phyloP scores from a whole-genome alignment of 202 grass and related monocot genomes.

The Cymbopogon flexuosus region DNA sequence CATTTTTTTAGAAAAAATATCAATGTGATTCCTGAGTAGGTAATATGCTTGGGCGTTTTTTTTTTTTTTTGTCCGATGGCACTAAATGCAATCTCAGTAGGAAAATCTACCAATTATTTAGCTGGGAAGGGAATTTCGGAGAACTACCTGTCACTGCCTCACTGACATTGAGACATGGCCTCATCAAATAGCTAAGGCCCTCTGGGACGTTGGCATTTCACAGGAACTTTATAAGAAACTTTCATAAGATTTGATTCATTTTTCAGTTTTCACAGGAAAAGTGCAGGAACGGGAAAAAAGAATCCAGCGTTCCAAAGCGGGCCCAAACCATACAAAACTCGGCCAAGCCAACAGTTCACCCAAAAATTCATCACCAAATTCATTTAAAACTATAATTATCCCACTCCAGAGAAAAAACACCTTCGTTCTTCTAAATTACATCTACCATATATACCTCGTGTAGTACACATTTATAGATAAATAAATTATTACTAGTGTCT shows the following conservation, averaged over 20 bases:
- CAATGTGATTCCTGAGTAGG: neutral
- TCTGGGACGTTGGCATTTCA: too few relatives aligned
- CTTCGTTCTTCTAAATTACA: neutral
- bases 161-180: too few relatives aligned
- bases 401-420: neutral
- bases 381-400: neutral
- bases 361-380: neutral
- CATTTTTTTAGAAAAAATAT: neutral
- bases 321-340: too few relatives aligned
- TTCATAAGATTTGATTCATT: too few relatives aligned
- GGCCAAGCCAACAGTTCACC: too few relatives aligned
- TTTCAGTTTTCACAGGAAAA: too few relatives aligned
- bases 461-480: too few relatives aligned
- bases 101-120: neutral
- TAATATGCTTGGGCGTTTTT: neutral
- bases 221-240: too few relatives aligned
- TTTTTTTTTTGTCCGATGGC: neutral
- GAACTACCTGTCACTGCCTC: neutral
- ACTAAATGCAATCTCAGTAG: neutral
- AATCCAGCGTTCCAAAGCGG: too few relatives aligned
- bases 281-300: too few relatives aligned
- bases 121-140: neutral
- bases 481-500: neutral
- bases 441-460: neutral
- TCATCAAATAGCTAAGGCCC: too few relatives aligned